These are phyloP conservation scores for Cnidoscolus chayamansa DNA, from an alignment of 441 rosid genomes.

Conservation along the genomic window DNA sequence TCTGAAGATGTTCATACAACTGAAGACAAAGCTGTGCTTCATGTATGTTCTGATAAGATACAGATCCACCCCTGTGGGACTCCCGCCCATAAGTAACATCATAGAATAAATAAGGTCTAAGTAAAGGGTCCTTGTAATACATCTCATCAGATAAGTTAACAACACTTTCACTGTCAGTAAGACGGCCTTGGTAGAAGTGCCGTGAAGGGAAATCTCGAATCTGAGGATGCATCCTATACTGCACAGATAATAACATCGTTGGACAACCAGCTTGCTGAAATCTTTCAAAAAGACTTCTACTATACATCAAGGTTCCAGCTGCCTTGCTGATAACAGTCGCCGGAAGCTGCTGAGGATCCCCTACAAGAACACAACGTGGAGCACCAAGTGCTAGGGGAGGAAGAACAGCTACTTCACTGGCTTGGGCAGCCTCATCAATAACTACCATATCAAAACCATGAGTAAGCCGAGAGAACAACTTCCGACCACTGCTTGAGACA, in stretches of 20 bases:
- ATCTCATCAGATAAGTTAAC: conserved; percentile 70
- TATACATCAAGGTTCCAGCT: conserved; percentile 89
- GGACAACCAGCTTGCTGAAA: conserved; percentile 98
- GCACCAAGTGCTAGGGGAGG: conserved; percentile 99
- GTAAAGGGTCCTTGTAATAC: conserved; percentile 83
- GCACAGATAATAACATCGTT: conserved; percentile 89
- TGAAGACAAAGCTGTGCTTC: conserved; percentile 95
- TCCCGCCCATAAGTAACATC: conserved; percentile 93
- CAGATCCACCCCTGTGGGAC: conserved; percentile 96
- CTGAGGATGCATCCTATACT: conserved; percentile 97
- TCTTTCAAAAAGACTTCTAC: conserved; percentile 98
- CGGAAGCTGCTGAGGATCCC: conserved; percentile 99
- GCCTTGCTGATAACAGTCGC: conserved; percentile 99
- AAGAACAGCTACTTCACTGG: conserved; percentile 93
- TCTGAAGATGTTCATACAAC: conserved; percentile 88
- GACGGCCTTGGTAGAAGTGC: conserved; percentile 96
- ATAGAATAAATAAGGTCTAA: conserved; percentile 79
- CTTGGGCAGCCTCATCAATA: conserved; percentile 99
- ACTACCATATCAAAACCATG: conserved; percentile 99
- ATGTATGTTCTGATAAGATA: conserved; percentile 85
- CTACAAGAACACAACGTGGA: conserved; percentile 95
- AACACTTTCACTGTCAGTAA: conserved; percentile 89
- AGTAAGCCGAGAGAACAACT: conserved; percentile 90
- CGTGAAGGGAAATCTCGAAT: conserved; percentile 95
- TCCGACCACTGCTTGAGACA: conserved; percentile 98